Evolutionary conservation across 2,329 filamentous ascomycete genomes (phyloP).

Genomic region (Verticillium nubilum): DNA sequence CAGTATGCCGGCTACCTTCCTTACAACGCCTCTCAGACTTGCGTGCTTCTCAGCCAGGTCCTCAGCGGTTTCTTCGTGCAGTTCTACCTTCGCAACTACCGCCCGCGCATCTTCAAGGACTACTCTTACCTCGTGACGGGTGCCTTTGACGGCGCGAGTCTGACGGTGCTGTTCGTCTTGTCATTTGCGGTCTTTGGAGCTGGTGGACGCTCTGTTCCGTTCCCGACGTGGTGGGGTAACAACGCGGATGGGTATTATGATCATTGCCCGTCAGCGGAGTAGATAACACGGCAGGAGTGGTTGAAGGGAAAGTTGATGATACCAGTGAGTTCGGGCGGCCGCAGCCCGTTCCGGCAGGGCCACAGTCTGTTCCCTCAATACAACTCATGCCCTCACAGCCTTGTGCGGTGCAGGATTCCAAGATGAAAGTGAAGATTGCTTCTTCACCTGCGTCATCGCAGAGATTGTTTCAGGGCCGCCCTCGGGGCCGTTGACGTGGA

Average conservation of each 20-base stretch:
- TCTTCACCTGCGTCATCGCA: no score
- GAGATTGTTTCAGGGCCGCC: no score
- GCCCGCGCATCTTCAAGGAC: constrained; percentile 45
- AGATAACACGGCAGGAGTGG: constrained; percentile 1
- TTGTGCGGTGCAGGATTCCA: no score
- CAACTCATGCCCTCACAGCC: no score
- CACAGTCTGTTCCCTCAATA: no score
- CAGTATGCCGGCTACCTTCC: constrained; percentile 50
- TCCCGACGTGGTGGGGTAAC: constrained; percentile 52
- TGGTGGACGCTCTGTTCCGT: constrained; percentile 34
- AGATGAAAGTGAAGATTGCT: no score
- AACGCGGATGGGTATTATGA: constrained; percentile 42
- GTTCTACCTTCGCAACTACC: constrained; percentile 47
- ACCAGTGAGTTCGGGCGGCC: no score
- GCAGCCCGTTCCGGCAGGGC: no score
- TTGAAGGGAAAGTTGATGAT: no score
- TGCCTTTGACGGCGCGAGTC: constrained; percentile 46
- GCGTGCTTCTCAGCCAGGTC: constrained; percentile 43
- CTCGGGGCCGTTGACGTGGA: no score
- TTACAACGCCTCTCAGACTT: constrained; percentile 50
- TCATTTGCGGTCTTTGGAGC: constrained; percentile 52
- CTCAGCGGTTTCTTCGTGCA: constrained; percentile 41
- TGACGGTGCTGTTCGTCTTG: constrained; percentile 44
- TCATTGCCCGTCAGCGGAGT: constrained; percentile 33
- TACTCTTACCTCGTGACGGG: constrained; percentile 48